A percentile compares a stretch with the other conserved stretches of the same genome.
These are phyloP conservation scores for Cladosporium sp. DNA, from an alignment of 2,329 filamentous ascomycete species.

Conservation along the genomic window DNA sequence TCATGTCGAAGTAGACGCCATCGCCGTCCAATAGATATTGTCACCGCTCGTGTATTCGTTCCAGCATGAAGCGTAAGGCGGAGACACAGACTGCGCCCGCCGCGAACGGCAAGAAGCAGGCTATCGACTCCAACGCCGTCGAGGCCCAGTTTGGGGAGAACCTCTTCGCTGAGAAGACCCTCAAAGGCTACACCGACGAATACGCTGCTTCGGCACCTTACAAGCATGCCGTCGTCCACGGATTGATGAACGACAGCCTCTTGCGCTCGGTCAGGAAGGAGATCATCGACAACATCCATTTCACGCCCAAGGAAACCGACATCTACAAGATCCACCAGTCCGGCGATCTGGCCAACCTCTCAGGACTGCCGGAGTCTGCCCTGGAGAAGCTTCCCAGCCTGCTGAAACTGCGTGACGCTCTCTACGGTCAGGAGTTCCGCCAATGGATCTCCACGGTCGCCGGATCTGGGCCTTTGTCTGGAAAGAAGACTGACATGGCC, in stretches of 20 bases:
- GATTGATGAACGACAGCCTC: slow-evolving; percentile 71
- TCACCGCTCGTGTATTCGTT: neutral
- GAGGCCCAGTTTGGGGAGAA: slow-evolving; percentile 57
- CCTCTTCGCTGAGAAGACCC: slow-evolving; percentile 56
- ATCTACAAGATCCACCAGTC: slow-evolving; percentile 99
- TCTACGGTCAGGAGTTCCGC: slow-evolving; percentile 87
- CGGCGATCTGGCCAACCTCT: slow-evolving; percentile 91
- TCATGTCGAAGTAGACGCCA: neutral
- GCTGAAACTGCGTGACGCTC: slow-evolving; percentile 83
- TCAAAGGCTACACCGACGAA: slow-evolving; percentile 53
- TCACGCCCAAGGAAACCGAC: slow-evolving; percentile 97
- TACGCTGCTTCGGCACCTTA: slow-evolving; percentile 67
- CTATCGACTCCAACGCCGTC: slow-evolving; percentile 33
- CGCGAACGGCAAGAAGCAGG: slow-evolving; percentile 36
- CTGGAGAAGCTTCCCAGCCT: slow-evolving; percentile 81
- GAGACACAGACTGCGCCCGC: slow-evolving; percentile 22
- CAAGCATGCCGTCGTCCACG: slow-evolving; percentile 83
- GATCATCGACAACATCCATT: slow-evolving; percentile 83
- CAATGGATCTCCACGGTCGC: slow-evolving; percentile 84
- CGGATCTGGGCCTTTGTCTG: slow-evolving; percentile 77
- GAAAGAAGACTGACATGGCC: slow-evolving; percentile 95
- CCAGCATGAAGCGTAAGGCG: slow-evolving; percentile 40
- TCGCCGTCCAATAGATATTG: slow-evolving; percentile 2
- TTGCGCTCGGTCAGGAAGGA: slow-evolving; percentile 82
- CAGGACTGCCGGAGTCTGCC: slow-evolving; percentile 82